A percentile compares a stretch with the other conserved stretches of the same genome.
phyloP scores from a whole-genome alignment of 2,329 filamentous ascomycete genomes.

The Ceratocystis papillata region DNA sequence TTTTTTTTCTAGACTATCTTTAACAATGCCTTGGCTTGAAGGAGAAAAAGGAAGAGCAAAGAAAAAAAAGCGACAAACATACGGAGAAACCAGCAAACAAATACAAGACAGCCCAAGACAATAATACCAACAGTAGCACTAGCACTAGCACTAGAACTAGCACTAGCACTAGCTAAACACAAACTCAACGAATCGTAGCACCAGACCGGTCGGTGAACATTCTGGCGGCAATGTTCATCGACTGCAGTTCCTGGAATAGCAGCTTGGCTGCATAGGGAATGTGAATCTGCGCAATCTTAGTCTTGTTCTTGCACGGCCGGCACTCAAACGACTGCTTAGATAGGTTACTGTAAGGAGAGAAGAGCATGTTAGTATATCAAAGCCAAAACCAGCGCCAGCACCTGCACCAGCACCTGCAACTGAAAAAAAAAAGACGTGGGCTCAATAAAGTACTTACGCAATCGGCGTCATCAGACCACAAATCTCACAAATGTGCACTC shows the following conservation, averaged over 20 bases:
- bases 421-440: not conserved
- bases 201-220: constrained; percentile 88
- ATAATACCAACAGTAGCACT: not conserved
- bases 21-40: not conserved
- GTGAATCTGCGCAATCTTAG: constrained; percentile 92
- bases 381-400: not conserved
- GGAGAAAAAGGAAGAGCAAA: constrained; percentile 10
- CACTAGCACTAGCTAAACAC: not conserved
- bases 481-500: constrained; percentile 96
- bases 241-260: constrained; percentile 92
- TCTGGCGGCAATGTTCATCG: constrained; percentile 96
- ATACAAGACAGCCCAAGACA: not conserved
- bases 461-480: constrained; percentile 98
- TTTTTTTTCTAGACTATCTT: constrained; percentile 7
- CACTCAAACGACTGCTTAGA: constrained; percentile 96
- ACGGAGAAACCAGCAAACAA: not conserved
- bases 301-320: constrained; percentile 97
- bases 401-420: not conserved
- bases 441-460: constrained; percentile 57
- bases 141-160: not conserved
- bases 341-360: constrained; percentile 53
- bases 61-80: constrained; percentile 6
- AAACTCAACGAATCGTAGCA: constrained; percentile 51
- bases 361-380: constrained; percentile 27
- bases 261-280: constrained; percentile 97